Percentiles rank a stretch among this genome's conserved stretches.
phyloP scores from a whole-genome alignment of 345 rosid species.

The Capsella bursapastoris region DNA sequence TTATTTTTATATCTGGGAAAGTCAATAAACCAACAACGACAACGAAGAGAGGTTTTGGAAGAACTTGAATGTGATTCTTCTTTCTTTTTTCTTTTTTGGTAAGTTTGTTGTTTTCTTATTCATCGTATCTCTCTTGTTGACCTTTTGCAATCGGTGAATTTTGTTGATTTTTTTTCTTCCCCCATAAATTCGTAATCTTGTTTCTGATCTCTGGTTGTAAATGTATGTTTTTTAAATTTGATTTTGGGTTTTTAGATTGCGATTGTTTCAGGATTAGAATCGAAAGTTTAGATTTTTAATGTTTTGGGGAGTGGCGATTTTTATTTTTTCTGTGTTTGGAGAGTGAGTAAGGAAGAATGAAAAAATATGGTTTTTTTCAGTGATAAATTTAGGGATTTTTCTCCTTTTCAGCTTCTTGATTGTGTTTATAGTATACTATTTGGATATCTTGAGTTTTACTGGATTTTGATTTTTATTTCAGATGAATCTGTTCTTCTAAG shows the following conservation, averaged over 20 bases:
- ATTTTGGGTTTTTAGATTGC: conserved; percentile 1
- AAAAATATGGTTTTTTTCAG: conserved; percentile 30
- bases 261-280: conserved; percentile 17
- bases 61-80: conserved; percentile 23
- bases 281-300: conserved; percentile 37
- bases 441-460: neutral
- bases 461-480: neutral
- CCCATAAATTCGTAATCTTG: conserved; percentile 27
- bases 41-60: conserved; percentile 37
- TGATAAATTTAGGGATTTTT: conserved; percentile 36
- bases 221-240: neutral
- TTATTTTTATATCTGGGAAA: neutral
- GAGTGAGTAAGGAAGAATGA: conserved; percentile 33
- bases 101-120: conserved; percentile 33
- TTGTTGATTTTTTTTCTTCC: conserved; percentile 6
- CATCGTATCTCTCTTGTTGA: conserved; percentile 18
- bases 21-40: conserved; percentile 52
- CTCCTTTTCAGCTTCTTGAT: conserved; percentile 36
- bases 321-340: conserved; percentile 1
- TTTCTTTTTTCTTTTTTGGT: conserved; percentile 6
- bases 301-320: conserved; percentile 16
- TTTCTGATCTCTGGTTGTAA: conserved; percentile 11
- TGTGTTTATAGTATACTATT: neutral
- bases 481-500: conserved; percentile 17
- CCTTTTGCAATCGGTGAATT: conserved; percentile 38